A percentile compares a stretch with the other conserved stretches of the same genome.
These are phyloP conservation scores for Boletus tylopilopsis DNA, from an alignment of 768 basidiomycete genomes.

Conservation along the genomic window DNA sequence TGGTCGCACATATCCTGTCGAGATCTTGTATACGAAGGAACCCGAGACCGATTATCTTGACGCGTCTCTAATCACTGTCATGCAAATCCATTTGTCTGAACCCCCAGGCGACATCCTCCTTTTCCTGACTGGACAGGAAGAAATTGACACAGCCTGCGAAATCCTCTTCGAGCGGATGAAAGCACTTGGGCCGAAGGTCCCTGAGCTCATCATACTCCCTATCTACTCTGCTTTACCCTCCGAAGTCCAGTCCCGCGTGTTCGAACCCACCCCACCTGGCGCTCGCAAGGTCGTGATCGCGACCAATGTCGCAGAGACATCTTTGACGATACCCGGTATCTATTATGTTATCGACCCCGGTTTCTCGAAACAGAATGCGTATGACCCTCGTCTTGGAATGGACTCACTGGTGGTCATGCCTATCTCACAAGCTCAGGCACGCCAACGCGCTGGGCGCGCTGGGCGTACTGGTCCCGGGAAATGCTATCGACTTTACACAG, in stretches of 20 bases:
- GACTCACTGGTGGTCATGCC: conserved; percentile 98
- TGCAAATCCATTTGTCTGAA: conserved; percentile 99
- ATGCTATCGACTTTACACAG: conserved; percentile 96
- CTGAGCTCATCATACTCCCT: conserved; percentile 93
- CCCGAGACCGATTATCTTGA: conserved; percentile 97
- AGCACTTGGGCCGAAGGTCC: conserved; percentile 96
- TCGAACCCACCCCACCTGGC: conserved; percentile 96
- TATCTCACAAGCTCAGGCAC: conserved; percentile 97
- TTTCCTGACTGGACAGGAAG: conserved; percentile 98
- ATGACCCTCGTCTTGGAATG: conserved; percentile 96
- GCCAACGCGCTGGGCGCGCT: conserved; percentile 93
- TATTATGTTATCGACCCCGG: conserved; percentile 99
- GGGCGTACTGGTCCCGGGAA: conserved; percentile 98
- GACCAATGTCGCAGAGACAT: conserved; percentile 99
- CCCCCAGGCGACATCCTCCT: conserved; percentile 95
- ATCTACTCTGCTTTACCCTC: conserved; percentile 98
- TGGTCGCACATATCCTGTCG: conserved; percentile 98
- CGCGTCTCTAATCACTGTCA: conserved; percentile 96
- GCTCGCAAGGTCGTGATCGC: conserved; percentile 99
- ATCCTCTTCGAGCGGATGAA: conserved; percentile 99
- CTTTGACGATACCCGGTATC: conserved; percentile 96
- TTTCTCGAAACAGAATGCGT: conserved; percentile 98
- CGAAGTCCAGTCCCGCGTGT: conserved; percentile 96
- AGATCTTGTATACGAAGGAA: conserved; percentile 97
- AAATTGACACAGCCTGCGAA: conserved; percentile 97